Evolutionary conservation across 2,329 filamentous ascomycete genomes (phyloP), one percentile per base, ranked within the genome.

Genomic region (Karstenula rhodostoma): DNA sequence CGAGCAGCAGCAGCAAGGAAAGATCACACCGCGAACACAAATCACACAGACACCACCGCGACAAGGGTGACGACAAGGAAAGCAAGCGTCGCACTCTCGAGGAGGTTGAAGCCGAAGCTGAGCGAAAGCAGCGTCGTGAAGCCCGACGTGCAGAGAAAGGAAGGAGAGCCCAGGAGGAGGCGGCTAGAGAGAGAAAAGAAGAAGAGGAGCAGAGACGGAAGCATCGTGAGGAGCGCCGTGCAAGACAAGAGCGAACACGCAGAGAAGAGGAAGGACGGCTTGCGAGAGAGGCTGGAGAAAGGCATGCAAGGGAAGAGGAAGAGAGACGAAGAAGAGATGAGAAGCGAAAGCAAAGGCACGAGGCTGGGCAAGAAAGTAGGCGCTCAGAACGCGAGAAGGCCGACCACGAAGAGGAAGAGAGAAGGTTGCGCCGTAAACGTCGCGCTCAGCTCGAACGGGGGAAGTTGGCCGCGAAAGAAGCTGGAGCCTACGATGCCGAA

Each of bases 1-100:
- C 63, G 23, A 71, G 71, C 49, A 67, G 65, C 46, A 71, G 73
- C 40, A 69, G 69, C 44, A 71, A 67, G 51, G 74, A 77, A 49
- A 64, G 64, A 19, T 59, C 65, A 10, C 70, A 73, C 44, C 67
- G 68, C 3, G 73, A 74, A 22, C 69, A 71, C 40, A 67, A 67
- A 19, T 64, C 73, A 40, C 71, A 68, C 44, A 68, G 68, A 17
- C 67, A 68, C n/a, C 37, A 54, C 53, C 72, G 69, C 7, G 74
- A 77, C 22, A 62, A 62, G 19, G 66, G 65, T 13, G 73, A 72
- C 1, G 70, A 75, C 8, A 74, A 66, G 58, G 67, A 73, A 19
- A 68, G 56, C 57, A 76, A 70, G 50, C 73, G 72, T 13, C 73
- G 68, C 0, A 56, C 68, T 7, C 29, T 69, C 15, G 70, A 71